Conservation (phyloP, 306 rosid species). For the Mimosa pudica region DNA sequence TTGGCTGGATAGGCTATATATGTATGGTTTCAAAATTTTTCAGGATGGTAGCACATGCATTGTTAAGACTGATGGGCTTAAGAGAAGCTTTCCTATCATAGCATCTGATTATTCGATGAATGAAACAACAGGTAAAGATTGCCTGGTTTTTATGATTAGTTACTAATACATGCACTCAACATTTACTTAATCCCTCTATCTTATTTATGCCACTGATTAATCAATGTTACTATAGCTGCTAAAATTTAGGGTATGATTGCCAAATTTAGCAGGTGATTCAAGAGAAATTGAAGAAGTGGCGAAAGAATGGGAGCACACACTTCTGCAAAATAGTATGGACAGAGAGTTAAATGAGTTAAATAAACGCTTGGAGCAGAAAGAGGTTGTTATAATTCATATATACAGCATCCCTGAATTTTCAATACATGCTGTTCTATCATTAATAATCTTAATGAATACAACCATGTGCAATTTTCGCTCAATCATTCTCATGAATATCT, state of each 20-base stretch:
- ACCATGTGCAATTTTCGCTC: constrained; percentile 25
- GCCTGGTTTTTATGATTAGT: constrained; percentile 21
- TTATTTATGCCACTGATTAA: constrained; percentile 24
- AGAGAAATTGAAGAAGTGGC: constrained; percentile 91
- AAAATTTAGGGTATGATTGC: constrained; percentile 34
- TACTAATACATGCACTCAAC: constrained; percentile 25
- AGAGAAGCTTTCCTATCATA: constrained; percentile 74
- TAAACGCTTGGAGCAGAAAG: constrained; percentile 93
- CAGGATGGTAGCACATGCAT: constrained; percentile 74
- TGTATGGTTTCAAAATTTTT: constrained; percentile 37
- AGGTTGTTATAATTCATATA: constrained; percentile 52
- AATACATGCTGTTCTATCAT: neutral
- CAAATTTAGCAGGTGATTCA: constrained; percentile 67
- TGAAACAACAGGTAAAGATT: constrained; percentile 73
- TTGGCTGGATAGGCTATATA: constrained; percentile 32
- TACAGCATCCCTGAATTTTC: constrained; percentile 18
- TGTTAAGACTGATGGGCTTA: constrained; percentile 78
- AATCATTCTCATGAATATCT: constrained; percentile 17
- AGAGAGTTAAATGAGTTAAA: constrained; percentile 92
- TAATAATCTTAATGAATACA: constrained; percentile 19
- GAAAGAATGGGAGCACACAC: constrained; percentile 99
- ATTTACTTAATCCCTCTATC: constrained; percentile 13
- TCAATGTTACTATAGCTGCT: constrained; percentile 33
- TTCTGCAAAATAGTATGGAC: constrained; percentile 93
- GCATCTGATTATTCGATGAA: constrained; percentile 79